A percentile compares a stretch with the other conserved stretches of the same genome.
Conservation (phyloP, 441 rosid species). For the Bocquillonia castaneifolia region DNA sequence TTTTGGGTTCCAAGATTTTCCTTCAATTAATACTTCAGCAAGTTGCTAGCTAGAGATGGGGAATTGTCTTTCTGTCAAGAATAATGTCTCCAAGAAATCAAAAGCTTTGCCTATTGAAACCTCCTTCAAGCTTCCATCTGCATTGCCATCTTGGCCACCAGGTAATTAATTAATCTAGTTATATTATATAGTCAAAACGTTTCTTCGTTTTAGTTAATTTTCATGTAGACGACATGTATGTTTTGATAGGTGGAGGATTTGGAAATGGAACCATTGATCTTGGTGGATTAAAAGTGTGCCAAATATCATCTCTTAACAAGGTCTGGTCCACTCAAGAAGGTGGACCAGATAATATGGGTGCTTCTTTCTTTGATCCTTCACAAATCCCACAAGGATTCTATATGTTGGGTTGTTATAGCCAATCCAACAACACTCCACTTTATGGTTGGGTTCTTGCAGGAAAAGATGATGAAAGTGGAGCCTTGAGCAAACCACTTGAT, state of each 20-base stretch:
- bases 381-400: constrained; percentile 49
- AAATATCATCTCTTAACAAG: constrained; percentile 51
- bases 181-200: neutral
- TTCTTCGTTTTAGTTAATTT: neutral
- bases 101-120: constrained; percentile 46
- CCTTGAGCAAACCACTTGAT: constrained; percentile 50
- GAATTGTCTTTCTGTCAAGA: constrained; percentile 34
- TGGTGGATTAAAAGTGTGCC: constrained; percentile 64
- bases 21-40: neutral
- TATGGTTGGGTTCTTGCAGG: constrained; percentile 59
- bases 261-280: constrained; percentile 58
- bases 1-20: neutral
- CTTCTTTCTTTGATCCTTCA: constrained; percentile 72
- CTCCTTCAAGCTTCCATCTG: constrained; percentile 58
- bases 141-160: constrained; percentile 56
- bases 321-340: constrained; percentile 66
- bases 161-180: constrained; percentile 34
- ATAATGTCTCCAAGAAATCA: constrained; percentile 27
- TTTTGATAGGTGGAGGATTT: constrained; percentile 48
- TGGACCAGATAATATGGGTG: constrained; percentile 67
- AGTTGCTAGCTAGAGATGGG: constrained; percentile 40
- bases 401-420: constrained; percentile 60
- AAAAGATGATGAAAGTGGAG: constrained; percentile 30
- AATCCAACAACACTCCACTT: constrained; percentile 55
- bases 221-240: neutral